Base-by-base conservation (phyloP, 1,139 yeast species). In the Candida sp. region DNA sequence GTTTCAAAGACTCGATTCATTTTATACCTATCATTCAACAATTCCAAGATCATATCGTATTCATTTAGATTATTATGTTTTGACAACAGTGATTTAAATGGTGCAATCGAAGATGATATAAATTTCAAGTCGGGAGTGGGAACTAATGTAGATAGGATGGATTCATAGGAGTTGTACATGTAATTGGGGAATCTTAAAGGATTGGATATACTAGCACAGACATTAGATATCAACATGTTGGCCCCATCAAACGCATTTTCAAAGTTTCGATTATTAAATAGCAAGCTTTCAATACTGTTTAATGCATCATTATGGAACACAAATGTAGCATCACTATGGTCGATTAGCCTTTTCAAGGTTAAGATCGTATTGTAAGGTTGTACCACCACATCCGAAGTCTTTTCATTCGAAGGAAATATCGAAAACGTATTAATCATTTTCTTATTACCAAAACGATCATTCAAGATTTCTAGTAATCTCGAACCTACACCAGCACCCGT, bases 401-500 rank as follows among this genome's bases (percentile, higher is more conserved):
- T 69, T 43, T 84, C 88, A 45, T 82, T 84, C 40, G 81, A 77
- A 0, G 97, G 97, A 57, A 93, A 91, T 1, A 93, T 85, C 42
- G 93, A 87, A 54, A 87, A 87, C 0, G 99, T 90, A 45, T 87
- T 88, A n/a, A 88, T 73, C 40, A 93, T 65, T 58, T 90, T 91
- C 60, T 91, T 91, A 44, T 86, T 83, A 3, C 76, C 77, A 58
- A 83, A 91, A 46, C 93, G 70, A 60, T 95, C 99, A 44, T 82
- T 81, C 47, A 95, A 65, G 22, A 82, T 70, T 60, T 93, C 98
- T 40, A 93, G 66, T 39, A 93, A 56, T 48, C 79, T 79, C 0
- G 97, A 88, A 0, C 99, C 99, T 37, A 90, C 81, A 5, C 99
- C 99, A 0, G 97, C 87, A 0, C 99, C 99, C 0, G 99, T 93